Percentiles rank a stretch among this genome's conserved stretches.
These are phyloP conservation scores for Phaeotremella fagi DNA, from an alignment of 768 basidiomycete genomes.

Conservation along the genomic window DNA sequence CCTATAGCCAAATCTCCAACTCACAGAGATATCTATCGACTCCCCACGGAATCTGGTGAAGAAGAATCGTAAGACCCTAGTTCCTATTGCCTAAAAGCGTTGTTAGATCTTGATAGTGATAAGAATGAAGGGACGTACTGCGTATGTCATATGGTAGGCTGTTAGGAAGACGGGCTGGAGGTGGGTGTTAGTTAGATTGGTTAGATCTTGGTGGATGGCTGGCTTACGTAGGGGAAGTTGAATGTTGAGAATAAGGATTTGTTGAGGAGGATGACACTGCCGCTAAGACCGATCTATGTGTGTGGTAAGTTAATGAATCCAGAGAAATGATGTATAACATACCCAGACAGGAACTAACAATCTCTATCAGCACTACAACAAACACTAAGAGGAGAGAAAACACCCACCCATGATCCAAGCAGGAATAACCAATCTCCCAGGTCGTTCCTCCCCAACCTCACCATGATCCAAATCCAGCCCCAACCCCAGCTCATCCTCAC, in stretches of 20 bases:
- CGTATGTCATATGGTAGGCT: slow-evolving; percentile 26
- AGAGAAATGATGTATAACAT: neutral
- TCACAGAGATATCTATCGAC: slow-evolving; percentile 3
- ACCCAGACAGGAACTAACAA: neutral
- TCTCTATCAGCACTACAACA: neutral
- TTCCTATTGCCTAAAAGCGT: slow-evolving; percentile 10
- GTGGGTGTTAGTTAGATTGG: neutral
- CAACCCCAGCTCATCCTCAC: neutral
- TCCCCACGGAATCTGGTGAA: slow-evolving; percentile 7
- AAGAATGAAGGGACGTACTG: slow-evolving; percentile 2
- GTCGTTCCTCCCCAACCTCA: neutral
- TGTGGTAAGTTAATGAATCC: too few species aligned
- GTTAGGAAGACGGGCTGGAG: slow-evolving; percentile 24
- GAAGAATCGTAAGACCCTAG: slow-evolving; percentile 9
- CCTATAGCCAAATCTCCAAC: neutral
- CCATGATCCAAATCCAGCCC: neutral
- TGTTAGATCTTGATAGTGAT: neutral
- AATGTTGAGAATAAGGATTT: slow-evolving; percentile 20
- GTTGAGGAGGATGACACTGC: slow-evolving; percentile 20
- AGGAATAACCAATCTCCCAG: neutral
- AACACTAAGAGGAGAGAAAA: neutral
- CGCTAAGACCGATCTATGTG: slow-evolving; percentile 14
- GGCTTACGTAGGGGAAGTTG: slow-evolving; percentile 17
- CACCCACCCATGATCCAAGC: neutral
- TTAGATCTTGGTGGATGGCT: neutral